Base-by-base conservation (phyloP, 805 yeast genomes). In the Kazachstania africana region DNA sequence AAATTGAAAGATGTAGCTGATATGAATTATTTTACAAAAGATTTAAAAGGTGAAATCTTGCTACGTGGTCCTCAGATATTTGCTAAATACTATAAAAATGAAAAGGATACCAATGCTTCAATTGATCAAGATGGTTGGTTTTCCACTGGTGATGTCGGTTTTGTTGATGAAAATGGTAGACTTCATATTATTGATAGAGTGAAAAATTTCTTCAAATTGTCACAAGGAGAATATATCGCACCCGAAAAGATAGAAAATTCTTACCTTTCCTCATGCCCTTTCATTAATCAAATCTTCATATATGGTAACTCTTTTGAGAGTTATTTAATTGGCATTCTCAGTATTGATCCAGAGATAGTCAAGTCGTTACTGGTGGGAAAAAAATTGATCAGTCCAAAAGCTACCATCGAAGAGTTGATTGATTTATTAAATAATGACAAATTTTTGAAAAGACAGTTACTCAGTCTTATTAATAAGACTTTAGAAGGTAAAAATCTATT, bases 211-310 rank as follows among this genome's bases (percentile, higher is more conserved):
- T 79, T 78, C 64, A 79, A 79, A 42, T 50, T 72, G 33, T 61
- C 75, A 3, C 78, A 72, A 48, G 78, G 78, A 29, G 77, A 72
- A 55, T 79, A 78, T 52, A 69, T 79, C 34, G 78, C 84, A 1
- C 81, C 84, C 13, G 91, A 79, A 46, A 76, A 71, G 53, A 71
- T 79, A 42, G 88, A 79, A 48, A 76, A 74, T 45, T 55, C 59
- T 12, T 78, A 78, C 50, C 50, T 73, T 22, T 62, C 78, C 0
- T 57, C 63, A 17, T 65, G 69, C 42, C 65, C 78, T 2, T 51
- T 62, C 18, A 47, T 73, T 12, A 47, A 66, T 4, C 84, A 77
- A 53, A 45, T 71, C 10, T 76, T 65, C 45, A 71, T 66, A 5
- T 76, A 75, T 45, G 88, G 88, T 24, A 77, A 77, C 48, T 65